Evolutionary conservation across 2,329 filamentous ascomycete genomes (phyloP).

Genomic region (Didymella glomerata): DNA sequence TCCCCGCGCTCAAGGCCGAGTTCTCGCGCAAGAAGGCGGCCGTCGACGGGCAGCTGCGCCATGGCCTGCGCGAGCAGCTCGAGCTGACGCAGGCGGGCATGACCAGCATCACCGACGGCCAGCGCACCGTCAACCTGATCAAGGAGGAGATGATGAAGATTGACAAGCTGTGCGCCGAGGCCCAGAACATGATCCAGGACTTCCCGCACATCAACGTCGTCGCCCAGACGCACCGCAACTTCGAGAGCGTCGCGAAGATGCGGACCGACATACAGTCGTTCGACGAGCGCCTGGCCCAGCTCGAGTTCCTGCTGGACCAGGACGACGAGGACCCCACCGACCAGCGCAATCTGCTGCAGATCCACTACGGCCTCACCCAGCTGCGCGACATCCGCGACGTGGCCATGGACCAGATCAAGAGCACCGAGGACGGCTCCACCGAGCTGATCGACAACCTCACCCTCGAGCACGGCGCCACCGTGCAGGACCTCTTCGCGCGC

Average conservation of each 20-base stretch:
- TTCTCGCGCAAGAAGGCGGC: conserved; percentile 93
- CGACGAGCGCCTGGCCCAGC: conserved; percentile 74
- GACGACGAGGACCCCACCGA: conserved; percentile 87
- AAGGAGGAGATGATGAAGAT: conserved; percentile 99
- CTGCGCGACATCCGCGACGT: conserved; percentile 94
- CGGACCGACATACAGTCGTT: conserved; percentile 89
- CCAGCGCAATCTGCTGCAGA: conserved; percentile 88
- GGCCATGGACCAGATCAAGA: conserved; percentile 92
- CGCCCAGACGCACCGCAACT: conserved; percentile 95
- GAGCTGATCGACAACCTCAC: conserved; percentile 81
- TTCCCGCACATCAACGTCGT: conserved; percentile 92
- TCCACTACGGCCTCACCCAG: conserved; percentile 91
- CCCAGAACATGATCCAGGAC: conserved; percentile 96
- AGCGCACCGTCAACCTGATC: conserved; percentile 89
- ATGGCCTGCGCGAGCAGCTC: conserved; percentile 88
- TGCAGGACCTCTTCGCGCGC: conserved; percentile 88
- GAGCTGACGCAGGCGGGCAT: conserved; percentile 95
- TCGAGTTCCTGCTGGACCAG: conserved; percentile 80
- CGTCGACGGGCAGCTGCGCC: conserved; percentile 88
- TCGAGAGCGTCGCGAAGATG: conserved; percentile 93
- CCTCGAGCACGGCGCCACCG: conserved; percentile 73
- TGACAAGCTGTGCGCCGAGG: conserved; percentile 95
- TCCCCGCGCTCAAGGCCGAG: conserved; percentile 85
- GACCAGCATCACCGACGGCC: conserved; percentile 84
- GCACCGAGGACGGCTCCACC: conserved; percentile 85